Evolutionary conservation across 2,329 filamentous ascomycete species (phyloP).

Genomic region (Exophiala aquamarina): DNA sequence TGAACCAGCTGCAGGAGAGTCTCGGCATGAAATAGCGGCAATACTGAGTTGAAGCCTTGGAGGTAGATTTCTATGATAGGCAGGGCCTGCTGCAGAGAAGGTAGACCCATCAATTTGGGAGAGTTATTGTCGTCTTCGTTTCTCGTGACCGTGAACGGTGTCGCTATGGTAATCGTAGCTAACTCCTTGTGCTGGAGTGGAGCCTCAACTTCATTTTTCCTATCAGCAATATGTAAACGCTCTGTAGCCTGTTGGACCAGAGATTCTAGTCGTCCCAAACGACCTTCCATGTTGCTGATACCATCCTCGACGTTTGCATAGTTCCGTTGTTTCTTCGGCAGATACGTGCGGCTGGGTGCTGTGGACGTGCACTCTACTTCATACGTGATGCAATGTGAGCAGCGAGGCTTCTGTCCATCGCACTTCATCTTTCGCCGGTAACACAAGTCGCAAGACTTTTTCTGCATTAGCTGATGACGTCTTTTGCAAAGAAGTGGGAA

Average conservation of each 20-base stretch:
- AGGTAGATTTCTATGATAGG: constrained; percentile 13
- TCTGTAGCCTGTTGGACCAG: background rate
- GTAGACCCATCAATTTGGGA: constrained; percentile 4
- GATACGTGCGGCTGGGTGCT: constrained; percentile 7
- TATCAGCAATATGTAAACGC: background rate
- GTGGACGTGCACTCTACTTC: constrained; percentile 9
- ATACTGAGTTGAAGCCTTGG: constrained; percentile 14
- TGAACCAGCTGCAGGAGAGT: constrained; percentile 11
- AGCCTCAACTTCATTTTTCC: background rate
- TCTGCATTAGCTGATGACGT: too few species aligned
- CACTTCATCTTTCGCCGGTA: constrained; percentile 38
- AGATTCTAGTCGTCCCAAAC: constrained; percentile 1
- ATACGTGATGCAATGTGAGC: constrained; percentile 33
- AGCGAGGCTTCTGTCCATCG: constrained; percentile 36
- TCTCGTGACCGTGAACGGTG: background rate
- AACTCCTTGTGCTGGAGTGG: background rate
- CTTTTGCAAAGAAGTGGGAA: too few species aligned
- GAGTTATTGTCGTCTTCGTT: background rate
- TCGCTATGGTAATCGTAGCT: background rate
- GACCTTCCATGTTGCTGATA: background rate
- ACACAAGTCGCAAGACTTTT: constrained; percentile 36
- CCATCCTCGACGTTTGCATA: background rate
- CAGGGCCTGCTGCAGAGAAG: constrained; percentile 15
- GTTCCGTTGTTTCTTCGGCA: background rate
- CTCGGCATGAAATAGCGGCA: constrained; percentile 18